A percentile compares a stretch with the other conserved stretches of the same genome.
phyloP scores from a whole-genome alignment of 1,284 basidiomycete genomes.

The Cutaneotrichosporon sp. region DNA sequence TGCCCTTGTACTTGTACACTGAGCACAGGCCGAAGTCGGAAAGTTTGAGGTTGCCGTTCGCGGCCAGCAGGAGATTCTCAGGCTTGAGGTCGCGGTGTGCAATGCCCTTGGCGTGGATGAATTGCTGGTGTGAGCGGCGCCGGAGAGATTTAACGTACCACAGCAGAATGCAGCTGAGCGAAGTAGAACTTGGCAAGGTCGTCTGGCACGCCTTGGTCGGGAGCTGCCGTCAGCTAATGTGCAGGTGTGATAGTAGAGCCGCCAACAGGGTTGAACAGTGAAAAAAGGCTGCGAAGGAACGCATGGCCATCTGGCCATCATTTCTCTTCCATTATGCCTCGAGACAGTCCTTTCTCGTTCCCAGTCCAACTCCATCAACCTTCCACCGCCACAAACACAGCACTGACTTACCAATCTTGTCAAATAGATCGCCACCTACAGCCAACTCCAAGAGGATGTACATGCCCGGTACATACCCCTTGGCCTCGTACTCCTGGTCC shows the following conservation, averaged over 20 bases:
- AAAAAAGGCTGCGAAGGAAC: too few relatives aligned
- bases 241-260: too few relatives aligned
- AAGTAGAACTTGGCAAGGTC: constrained; percentile 91
- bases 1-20: constrained; percentile 84
- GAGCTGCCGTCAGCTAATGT: constrained; percentile 54
- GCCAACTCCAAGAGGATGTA: constrained; percentile 94
- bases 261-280: too few relatives aligned
- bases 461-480: constrained; percentile 60
- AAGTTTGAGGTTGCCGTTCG: constrained; percentile 73
- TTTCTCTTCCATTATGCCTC: too few relatives aligned
- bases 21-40: constrained; percentile 93
- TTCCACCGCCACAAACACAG: neutral
- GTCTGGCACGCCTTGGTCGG: constrained; percentile 80
- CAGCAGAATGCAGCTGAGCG: constrained; percentile 75
- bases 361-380: too few relatives aligned
- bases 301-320: too few relatives aligned
- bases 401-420: constrained; percentile 76
- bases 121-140: constrained; percentile 53
- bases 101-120: constrained; percentile 83
- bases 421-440: constrained; percentile 90
- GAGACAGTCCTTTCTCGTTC: too few relatives aligned
- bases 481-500: constrained; percentile 53
- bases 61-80: constrained; percentile 82
- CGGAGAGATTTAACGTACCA: constrained; percentile 40
- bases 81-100: constrained; percentile 96